Base-by-base conservation (phyloP, 2,329 filamentous ascomycete species). In the Aspergillus texensis region DNA sequence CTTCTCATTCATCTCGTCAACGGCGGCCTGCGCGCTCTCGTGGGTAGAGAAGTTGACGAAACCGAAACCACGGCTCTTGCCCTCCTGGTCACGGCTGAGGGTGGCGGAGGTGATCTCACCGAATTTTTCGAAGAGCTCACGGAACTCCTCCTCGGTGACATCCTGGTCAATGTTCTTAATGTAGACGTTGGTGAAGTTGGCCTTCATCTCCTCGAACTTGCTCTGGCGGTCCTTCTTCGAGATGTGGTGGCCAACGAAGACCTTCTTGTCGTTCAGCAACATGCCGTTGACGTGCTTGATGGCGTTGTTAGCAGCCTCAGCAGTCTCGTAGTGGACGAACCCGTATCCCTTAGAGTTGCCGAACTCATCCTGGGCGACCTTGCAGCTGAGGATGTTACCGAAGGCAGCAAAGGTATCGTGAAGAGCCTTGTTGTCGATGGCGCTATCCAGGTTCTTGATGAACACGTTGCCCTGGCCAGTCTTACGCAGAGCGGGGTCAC, bases 201-300 rank as follows among this genome's bases (percentile, higher is more conserved):
- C 95, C 90, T 99, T 99, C 94, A 99, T 99, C 87, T 99, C 95
- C 85, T 99, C 95, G 74, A 98, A 98, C 85, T 99, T 99, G 92
- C 93, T 97, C 88, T 98, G 95, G 75, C 95, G 94, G 79, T 99
- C 95, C 88, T 98, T 98, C 91, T 98, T 98, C 80, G 95, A 94
- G 76, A 99, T 98, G 84, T 99, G 95, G 83, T 97, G 94, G 69
- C 95, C 95, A 72, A 99, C 95, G 74, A 96, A 99, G 69, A 99
- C 95, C 88, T 99, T 99, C 91, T 99, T 99, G 88, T 99, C 95
- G 84, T 99, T 99, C 78, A 99, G 83, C 80, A 99, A 86, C 95
- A 99, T 99, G 80, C 95, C 95, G 81, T 99, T 99, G 78, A 99
- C 95, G 77, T 96, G 94, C 88, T 98, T 98, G 87, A 99, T 99